Base-by-base conservation (phyloP, 345 rosid species). In the Salix arbutifolia region DNA sequence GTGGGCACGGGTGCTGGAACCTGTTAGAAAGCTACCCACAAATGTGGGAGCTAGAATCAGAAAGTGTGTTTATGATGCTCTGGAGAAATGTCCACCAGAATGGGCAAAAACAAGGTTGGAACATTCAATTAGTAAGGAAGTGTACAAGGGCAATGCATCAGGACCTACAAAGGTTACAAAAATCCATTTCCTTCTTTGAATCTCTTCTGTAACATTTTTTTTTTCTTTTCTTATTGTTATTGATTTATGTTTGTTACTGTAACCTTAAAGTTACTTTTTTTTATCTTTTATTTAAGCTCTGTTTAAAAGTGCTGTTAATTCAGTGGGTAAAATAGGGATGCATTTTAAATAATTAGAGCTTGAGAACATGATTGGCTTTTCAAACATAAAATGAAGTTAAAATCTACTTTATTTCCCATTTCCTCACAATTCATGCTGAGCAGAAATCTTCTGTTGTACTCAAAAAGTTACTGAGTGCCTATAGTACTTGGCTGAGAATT, bases 1-100 rank as follows among this genome's bases (percentile, higher is more conserved):
- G 79, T 96, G 99, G 99, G 94, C 96, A 50, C 82, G 80, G 84
- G 75, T 87, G 75, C 83, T 96, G 78, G 91, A 90, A 69, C 97
- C 99, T 84, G 99, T 92, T 52, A 93, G 86, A 86, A 96, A 91
- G 87, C 87, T 96, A 72, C 99, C 99, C 31, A 96, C 99, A 72
- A 96, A 96, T 88, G 99, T 96, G 74, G 99, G 99, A 67, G 92
- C 99, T 71, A 89, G 99, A 87, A 96, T 96, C 78, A 88, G 98
- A 82, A 93, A 84, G 84, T 93, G 99, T 85, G 92, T 96, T 70
- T 71, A 92, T 79, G 97, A 92, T 0, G 98, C 99, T 64, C 74
- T 96, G 85, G 87, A 48, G 52, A 93, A 85, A 82, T 82, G 76
- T 84, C 99, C 98, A 4, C 99, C 99, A 65, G 97, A 96, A 66